These are phyloP conservation scores for Polygonum aviculare DNA, from an alignment of 148 eudicot genomes.

Conservation along the genomic window DNA sequence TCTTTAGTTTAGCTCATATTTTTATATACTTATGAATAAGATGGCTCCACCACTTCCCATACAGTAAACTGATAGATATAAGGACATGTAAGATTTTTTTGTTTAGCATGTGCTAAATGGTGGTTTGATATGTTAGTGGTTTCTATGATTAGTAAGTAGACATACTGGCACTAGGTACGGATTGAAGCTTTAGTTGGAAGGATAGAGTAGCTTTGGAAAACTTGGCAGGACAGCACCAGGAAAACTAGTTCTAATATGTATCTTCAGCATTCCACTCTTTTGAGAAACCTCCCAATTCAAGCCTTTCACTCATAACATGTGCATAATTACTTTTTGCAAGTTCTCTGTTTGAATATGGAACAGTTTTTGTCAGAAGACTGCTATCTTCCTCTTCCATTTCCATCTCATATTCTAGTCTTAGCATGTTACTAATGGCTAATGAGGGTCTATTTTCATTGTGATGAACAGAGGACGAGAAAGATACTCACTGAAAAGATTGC, in stretches of 20 bases:
- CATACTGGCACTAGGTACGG: neutral
- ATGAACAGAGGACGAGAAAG: constrained; percentile 59
- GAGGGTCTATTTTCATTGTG: neutral
- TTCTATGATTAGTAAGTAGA: neutral
- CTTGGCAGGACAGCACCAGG: neutral
- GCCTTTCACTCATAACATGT: neutral
- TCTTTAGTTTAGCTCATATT: neutral
- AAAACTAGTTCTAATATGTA: neutral
- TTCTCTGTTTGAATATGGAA: neutral
- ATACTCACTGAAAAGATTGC: constrained; percentile 69
- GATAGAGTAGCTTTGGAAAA: neutral
- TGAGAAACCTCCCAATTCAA: neutral
- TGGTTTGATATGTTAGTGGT: neutral
- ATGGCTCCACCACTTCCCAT: neutral
- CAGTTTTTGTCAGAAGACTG: neutral
- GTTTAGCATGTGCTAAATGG: neutral
- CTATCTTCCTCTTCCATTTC: neutral
- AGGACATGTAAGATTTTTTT: neutral
- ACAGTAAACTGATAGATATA: neutral
- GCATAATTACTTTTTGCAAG: neutral
- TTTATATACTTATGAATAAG: neutral
- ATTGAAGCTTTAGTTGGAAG: neutral
- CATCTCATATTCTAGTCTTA: neutral
- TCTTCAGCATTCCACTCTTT: neutral
- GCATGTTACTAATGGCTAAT: neutral